phyloP scores from a whole-genome alignment of 352 stramenopile species.

The Albugo candida region DNA sequence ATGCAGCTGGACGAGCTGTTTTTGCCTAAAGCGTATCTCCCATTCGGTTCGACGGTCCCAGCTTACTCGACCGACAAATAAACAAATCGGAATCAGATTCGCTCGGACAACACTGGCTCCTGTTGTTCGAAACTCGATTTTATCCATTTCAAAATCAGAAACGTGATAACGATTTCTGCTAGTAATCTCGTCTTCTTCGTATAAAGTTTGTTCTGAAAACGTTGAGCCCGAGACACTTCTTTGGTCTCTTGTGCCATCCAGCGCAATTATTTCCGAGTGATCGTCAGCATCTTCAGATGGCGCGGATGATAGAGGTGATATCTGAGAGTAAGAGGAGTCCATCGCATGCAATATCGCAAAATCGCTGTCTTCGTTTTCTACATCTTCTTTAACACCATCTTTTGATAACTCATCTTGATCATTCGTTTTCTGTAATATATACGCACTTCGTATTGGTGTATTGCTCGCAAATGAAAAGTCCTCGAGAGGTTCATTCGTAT shows the following conservation, averaged over 20 bases:
- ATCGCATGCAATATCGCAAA: no score
- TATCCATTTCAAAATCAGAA: conserved; percentile 32
- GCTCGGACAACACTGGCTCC: conserved; percentile 43
- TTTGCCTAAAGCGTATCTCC: conserved; percentile 76
- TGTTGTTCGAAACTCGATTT: conserved; percentile 57
- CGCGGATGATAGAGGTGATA: background rate
- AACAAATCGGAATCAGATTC: conserved; percentile 55
- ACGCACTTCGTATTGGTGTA: no score
- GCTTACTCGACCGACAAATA: conserved; percentile 60
- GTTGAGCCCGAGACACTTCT: no score
- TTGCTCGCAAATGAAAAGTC: no score
- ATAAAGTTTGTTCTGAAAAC: no score
- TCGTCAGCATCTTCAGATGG: background rate
- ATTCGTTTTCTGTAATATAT: no score
- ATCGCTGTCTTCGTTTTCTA: no score
- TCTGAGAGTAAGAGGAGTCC: background rate
- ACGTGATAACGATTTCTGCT: conserved; percentile 44
- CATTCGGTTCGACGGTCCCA: conserved; percentile 49
- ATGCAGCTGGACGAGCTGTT: conserved; percentile 62
- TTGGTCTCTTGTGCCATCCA: conserved; percentile 19
- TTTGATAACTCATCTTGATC: no score
- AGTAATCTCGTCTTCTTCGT: conserved; percentile 27
- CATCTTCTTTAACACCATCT: no score
- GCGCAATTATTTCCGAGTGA: conserved; percentile 7
- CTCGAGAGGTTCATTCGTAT: no score